Evolutionary conservation across 2,329 filamentous ascomycete genomes (phyloP).

Genomic region (Saccharata proteae): DNA sequence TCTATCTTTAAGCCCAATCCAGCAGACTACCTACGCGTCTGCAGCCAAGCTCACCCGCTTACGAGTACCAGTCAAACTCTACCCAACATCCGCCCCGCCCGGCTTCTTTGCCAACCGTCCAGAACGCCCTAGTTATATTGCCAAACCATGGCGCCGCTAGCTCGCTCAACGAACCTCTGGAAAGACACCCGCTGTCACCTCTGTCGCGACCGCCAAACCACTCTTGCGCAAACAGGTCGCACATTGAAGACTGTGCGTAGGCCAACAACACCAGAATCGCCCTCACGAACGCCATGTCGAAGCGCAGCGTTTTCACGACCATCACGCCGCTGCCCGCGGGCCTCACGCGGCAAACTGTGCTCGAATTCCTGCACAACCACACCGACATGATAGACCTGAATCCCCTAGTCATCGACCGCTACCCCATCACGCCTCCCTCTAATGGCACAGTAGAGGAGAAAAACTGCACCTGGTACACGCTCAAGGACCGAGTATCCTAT

Average conservation of each 20-base stretch:
- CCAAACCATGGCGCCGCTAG: neutral
- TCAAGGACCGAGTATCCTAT: slow-evolving; percentile 58
- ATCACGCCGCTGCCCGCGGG: slow-evolving; percentile 63
- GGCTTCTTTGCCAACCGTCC: no score
- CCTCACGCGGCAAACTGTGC: slow-evolving; percentile 56
- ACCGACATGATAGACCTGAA: slow-evolving; percentile 79
- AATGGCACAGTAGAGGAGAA: slow-evolving; percentile 60
- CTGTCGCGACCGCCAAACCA: no score
- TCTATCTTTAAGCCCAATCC: no score
- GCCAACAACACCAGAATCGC: neutral
- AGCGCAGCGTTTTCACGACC: slow-evolving; percentile 60
- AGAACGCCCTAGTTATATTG: neutral
- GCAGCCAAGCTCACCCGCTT: no score
- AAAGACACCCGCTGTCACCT: no score
- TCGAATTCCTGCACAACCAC: slow-evolving; percentile 68
- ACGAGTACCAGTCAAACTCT: no score
- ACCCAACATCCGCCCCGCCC: no score
- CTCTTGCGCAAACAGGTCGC: no score
- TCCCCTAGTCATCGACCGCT: slow-evolving; percentile 63
- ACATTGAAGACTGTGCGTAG: no score
- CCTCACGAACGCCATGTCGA: slow-evolving; percentile 44
- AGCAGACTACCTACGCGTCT: no score
- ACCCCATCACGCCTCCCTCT: slow-evolving; percentile 53
- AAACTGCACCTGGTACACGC: slow-evolving; percentile 59
- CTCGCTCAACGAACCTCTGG: neutral